Base-by-base conservation (phyloP, 352 stramenopile genomes). In the Globisporangium perplexum region DNA sequence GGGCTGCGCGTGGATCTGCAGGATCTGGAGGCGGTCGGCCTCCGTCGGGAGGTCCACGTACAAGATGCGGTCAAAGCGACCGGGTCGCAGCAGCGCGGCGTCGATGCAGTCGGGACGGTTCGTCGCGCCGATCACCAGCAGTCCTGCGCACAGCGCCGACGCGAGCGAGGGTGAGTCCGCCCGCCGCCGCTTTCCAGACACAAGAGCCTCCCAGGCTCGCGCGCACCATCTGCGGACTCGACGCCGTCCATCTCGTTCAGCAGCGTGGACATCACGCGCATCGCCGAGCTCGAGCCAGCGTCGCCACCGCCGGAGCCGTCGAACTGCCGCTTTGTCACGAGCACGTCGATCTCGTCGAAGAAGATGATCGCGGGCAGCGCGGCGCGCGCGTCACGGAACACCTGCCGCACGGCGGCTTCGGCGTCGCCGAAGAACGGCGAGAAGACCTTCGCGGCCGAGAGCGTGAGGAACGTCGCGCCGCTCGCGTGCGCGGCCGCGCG, bases 211-310 rank as follows among this genome's bases (percentile, higher is more conserved):
- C 3, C 11, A 7, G 8, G 8, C 17, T 14, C 18, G 6, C 18
- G 46, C 46, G 18, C 52, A 75, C 83, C 97, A 59, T 98, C 95
- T 2, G 90, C 78, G 20, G 84, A 88, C 57, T 97, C 94, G 35
- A 99, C 93, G 33, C 95, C 96, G 64, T 99, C 96, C 83, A 99
- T 98, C 66, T 99, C 95, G 45, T 96, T 98, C 17, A 99, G 73
- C 67, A 99, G 88, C 46, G 97, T 98, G 38, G 97, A 98, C 48
- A 99, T 90, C 24, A 99, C 92, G 36, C 96, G 90, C 60, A 87
- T 69, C 11, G 86, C 68, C 8, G 90, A 88, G 38, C 71, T 88
- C 2, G 72, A 81, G 0, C 77, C 75, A 7, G 64, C 18, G 15
- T 39, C 33, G 33, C 57, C 66, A 0, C n/a, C n/a, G n/a, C n/a